These are phyloP conservation scores for Helicocarpus griseus DNA, from an alignment of 2,329 filamentous ascomycete species.

Conservation along the genomic window DNA sequence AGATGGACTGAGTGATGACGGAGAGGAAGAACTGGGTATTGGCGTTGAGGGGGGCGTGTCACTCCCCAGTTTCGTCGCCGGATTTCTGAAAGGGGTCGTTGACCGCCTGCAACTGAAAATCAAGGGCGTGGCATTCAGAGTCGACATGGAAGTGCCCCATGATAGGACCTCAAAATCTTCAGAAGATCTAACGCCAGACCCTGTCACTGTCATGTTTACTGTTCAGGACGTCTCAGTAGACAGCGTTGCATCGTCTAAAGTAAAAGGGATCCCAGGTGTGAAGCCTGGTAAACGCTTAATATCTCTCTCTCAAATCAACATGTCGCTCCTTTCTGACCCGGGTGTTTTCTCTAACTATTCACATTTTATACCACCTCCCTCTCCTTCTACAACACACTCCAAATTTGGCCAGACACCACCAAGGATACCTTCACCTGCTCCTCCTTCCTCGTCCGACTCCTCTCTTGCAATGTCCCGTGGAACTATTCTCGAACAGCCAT, in stretches of 20 bases:
- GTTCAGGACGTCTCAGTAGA: constrained; percentile 27
- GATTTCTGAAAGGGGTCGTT: constrained; percentile 49
- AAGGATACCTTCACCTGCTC: constrained; percentile 16
- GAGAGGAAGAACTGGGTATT: constrained; percentile 39
- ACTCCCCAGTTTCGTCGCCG: constrained; percentile 49
- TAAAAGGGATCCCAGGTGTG: constrained; percentile 14
- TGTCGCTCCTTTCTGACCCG: constrained; percentile 39
- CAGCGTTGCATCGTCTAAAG: constrained; percentile 18
- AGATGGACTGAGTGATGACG: constrained; percentile 36
- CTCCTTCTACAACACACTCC: constrained; percentile 13
- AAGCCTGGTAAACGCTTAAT: constrained; percentile 35
- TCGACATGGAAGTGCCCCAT: constrained; percentile 40
- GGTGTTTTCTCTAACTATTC: constrained; percentile 39
- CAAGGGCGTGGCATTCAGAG: constrained; percentile 41
- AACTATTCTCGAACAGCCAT: constrained; percentile 25
- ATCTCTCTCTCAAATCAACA: constrained; percentile 35
- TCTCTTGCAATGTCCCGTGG: constrained; percentile 27
- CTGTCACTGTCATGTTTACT: constrained; percentile 26
- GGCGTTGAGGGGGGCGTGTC: constrained; percentile 46
- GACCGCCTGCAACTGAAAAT: constrained; percentile 48
- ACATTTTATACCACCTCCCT: constrained; percentile 25
- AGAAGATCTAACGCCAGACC: constrained; percentile 27
- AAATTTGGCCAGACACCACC: constrained; percentile 23
- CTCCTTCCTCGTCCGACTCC: constrained; percentile 18
- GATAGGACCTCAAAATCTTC: constrained; percentile 28